phyloP scores from a whole-genome alignment of 805 yeast species.

The Yamadazyma sp. region DNA sequence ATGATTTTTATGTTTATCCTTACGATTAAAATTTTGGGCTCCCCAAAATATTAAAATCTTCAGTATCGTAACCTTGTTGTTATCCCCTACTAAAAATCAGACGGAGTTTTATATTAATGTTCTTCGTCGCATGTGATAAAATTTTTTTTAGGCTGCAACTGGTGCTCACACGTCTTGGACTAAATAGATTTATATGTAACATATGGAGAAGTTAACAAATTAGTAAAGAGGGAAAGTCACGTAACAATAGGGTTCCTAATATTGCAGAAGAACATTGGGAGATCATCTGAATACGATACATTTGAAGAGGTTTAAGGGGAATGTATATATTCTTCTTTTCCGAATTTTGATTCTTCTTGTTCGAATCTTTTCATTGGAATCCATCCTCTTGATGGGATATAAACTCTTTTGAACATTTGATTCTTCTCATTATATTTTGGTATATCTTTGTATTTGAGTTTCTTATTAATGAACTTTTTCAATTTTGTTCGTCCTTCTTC shows the following conservation, averaged over 20 bases:
- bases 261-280: no score
- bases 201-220: no score
- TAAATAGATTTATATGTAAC: no score
- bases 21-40: no score
- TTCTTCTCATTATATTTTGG: slow-evolving; percentile 32
- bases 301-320: no score
- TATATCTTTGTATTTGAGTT: slow-evolving; percentile 16
- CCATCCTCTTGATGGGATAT: slow-evolving; percentile 53
- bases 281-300: neutral
- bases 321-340: slow-evolving; percentile 7
- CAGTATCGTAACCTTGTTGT: no score
- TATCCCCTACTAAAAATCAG: no score
- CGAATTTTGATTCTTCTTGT: slow-evolving; percentile 16
- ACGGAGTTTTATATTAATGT: slow-evolving; percentile 1
- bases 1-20: no score
- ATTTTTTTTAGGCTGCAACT: slow-evolving; percentile 1
- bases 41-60: no score
- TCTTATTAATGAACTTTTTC: slow-evolving; percentile 15
- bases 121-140: slow-evolving; percentile 13
- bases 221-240: no score
- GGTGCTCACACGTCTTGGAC: slow-evolving; percentile 1
- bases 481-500: slow-evolving; percentile 24
- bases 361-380: slow-evolving; percentile 26
- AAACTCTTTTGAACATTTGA: slow-evolving; percentile 40
- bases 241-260: no score